These are phyloP conservation scores for Candida glucosophila DNA, from an alignment of 1,139 yeast species.

Conservation along the genomic window DNA sequence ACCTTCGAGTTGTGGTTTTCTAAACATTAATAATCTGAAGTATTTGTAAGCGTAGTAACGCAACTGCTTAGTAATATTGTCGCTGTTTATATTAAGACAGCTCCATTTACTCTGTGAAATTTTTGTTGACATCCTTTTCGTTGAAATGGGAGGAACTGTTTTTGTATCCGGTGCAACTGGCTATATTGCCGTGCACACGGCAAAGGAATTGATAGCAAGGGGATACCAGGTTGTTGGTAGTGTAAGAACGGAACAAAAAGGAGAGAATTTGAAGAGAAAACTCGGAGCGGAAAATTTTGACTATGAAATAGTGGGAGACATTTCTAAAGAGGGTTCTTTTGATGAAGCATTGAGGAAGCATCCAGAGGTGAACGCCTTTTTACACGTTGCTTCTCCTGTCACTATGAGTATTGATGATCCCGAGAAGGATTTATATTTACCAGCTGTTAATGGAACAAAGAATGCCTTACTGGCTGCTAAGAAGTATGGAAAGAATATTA, in stretches of 20 bases:
- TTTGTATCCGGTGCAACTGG: slow-evolving; percentile 56
- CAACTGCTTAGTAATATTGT: too few relatives aligned
- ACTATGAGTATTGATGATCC: slow-evolving; percentile 17
- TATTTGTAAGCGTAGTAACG: too few relatives aligned
- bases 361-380: slow-evolving; percentile 16
- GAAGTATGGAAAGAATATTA: slow-evolving; percentile 15
- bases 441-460: slow-evolving; percentile 34
- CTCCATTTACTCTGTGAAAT: too few relatives aligned
- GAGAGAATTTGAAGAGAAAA: slow-evolving; percentile 27
- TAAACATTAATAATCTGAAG: too few relatives aligned
- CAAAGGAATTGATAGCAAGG: slow-evolving; percentile 18
- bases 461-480: slow-evolving; percentile 23
- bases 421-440: slow-evolving; percentile 29
- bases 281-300: slow-evolving; percentile 18
- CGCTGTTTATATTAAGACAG: too few relatives aligned
- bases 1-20: too few relatives aligned
- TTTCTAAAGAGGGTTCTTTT: slow-evolving; percentile 23
- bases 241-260: slow-evolving; percentile 49
- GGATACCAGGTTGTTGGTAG: slow-evolving; percentile 56
- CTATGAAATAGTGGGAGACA: slow-evolving; percentile 29
- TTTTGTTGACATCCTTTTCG: too few relatives aligned
- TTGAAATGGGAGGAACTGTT: too few relatives aligned
- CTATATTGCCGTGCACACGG: slow-evolving; percentile 47
- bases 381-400: slow-evolving; percentile 28
- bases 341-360: slow-evolving; percentile 22